Percentiles rank a stretch among this genome's conserved stretches.
Evolutionary conservation across 306 rosid genomes (phyloP).

Genomic region (Castanopsis chinensis): DNA sequence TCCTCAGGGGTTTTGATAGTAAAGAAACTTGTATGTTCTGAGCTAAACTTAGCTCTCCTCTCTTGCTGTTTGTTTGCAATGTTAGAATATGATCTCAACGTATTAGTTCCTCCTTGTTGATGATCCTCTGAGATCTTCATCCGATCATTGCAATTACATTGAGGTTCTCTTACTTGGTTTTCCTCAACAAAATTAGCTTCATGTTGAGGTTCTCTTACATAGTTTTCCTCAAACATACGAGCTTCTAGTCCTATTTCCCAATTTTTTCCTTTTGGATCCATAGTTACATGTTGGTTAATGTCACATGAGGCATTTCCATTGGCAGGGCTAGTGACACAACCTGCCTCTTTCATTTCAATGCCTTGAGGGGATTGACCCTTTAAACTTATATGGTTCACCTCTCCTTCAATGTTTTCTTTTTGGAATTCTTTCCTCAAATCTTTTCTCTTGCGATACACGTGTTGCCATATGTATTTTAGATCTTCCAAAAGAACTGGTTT

Average conservation of each 20-base stretch:
- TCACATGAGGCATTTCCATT: background rate
- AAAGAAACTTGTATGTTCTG: background rate
- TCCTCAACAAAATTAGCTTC: background rate
- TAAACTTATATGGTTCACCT: background rate
- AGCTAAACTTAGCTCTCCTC: background rate
- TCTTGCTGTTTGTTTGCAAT: too few relatives aligned
- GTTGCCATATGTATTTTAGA: slow-evolving; percentile 45
- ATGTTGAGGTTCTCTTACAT: background rate
- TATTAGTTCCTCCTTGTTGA: background rate
- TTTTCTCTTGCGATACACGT: slow-evolving; percentile 18
- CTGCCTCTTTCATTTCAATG: background rate
- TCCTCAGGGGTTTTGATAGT: background rate
- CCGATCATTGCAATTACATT: background rate
- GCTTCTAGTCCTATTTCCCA: background rate
- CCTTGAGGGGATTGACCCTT: background rate
- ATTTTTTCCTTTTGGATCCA: background rate
- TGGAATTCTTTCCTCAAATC: background rate
- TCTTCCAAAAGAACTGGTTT: slow-evolving; percentile 43
- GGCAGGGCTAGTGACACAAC: background rate
- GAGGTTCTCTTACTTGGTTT: background rate
- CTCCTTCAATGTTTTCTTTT: background rate
- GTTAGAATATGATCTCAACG: too few relatives aligned
- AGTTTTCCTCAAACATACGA: background rate
- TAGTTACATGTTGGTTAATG: background rate
- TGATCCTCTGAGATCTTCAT: background rate